Conservation (phyloP, 2,329 filamentous ascomycete genomes). For the Calonectria pteridis region DNA sequence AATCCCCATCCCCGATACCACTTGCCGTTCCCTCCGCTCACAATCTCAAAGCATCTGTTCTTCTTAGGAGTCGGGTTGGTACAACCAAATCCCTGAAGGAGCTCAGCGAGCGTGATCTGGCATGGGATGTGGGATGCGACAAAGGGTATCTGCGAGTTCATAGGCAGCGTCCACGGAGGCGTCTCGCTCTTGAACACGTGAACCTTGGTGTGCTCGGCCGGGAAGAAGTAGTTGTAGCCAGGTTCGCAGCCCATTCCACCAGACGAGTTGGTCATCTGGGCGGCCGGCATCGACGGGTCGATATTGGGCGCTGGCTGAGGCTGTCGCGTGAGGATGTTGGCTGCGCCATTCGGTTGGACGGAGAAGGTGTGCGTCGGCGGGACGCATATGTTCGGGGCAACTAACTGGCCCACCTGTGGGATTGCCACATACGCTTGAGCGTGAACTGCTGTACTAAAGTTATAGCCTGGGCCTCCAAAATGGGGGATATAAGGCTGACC, state of each 20-base stretch:
- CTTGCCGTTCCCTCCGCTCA: conserved; percentile 65
- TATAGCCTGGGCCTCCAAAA: conserved; percentile 52
- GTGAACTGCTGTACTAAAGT: conserved; percentile 39
- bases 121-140: conserved; percentile 65
- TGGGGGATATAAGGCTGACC: conserved; percentile 56
- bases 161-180: conserved; percentile 66
- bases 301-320: conserved; percentile 58
- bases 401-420: conserved; percentile 29
- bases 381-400: conserved; percentile 21
- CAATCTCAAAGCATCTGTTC: conserved; percentile 70
- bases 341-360: conserved; percentile 54
- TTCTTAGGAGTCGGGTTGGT: conserved; percentile 62
- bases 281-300: conserved; percentile 61
- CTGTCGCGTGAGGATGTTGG: conserved; percentile 52
- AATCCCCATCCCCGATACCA: conserved; percentile 71
- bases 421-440: conserved; percentile 35
- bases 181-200: conserved; percentile 66
- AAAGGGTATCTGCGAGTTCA: conserved; percentile 58
- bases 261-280: conserved; percentile 68
- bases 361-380: conserved; percentile 44
- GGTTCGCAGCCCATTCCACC: conserved; percentile 71
- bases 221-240: conserved; percentile 74
- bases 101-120: conserved; percentile 64
- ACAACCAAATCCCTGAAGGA: conserved; percentile 71
- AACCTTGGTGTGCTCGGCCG: conserved; percentile 68